Evolutionary conservation across 164 flowering plant genomes (phyloP), one percentile per base, ranked within the genome.

Genomic region (Chimonanthus salicifolius): DNA sequence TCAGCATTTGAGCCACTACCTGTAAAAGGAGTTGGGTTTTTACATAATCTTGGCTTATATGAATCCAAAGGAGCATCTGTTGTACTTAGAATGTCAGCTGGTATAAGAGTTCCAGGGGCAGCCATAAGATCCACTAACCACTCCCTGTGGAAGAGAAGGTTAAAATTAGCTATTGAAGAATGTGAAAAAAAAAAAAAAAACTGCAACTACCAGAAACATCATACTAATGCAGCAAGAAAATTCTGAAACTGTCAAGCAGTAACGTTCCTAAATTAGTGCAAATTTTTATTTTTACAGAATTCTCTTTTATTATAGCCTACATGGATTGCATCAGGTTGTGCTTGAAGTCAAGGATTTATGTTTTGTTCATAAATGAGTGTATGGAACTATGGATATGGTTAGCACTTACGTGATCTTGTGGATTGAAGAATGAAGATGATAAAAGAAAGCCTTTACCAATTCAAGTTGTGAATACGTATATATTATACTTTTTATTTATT

Each of bases 51-150:
- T 70, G 92, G 84, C 72, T 77, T 82, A 64, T 76, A 83, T 5
- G 88, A 49, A 51, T 80, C 85, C 46, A 83, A 76, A 63, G 89
- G 74, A 75, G 77, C 75, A 70, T 90, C 97, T 76, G 82, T 90
- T 47, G 80, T 76, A 81, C 87, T 94, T 58, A 82, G 78, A 74
- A 85, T 79, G 76, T 96, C 99, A 71, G 90, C 90, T 68, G 99
- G 99, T 82, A 96, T 88, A 70, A 94, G 94, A 45, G 98, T 92
- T 76, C 99, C 99, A 69, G 98, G 99, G 64, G 87, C 98, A 60
- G 86, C 97, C 99, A 96, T 96, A 71, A 96, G 98, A 88, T 96
- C 99, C 79, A 96, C 98, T 84, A 96, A 82, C 82, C 82, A 92
- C 77, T 96, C 99, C 84, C 99, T 96, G 94, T 60, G 76, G 54